phyloP scores from a whole-genome alignment of 1,284 basidiomycete genomes.

The Marasmius tenuissimus region DNA sequence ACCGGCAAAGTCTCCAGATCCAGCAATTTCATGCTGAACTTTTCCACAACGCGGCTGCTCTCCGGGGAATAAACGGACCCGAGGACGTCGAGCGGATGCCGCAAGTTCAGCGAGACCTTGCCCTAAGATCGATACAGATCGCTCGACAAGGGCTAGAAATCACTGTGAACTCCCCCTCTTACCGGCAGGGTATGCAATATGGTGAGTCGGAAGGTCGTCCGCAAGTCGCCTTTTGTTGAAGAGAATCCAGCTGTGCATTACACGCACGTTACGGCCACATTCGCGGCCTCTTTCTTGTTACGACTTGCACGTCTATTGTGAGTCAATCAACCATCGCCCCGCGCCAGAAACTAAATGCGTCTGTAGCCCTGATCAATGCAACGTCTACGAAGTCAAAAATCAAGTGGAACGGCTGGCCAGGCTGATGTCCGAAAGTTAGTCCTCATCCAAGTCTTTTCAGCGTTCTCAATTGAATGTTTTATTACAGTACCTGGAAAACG shows the following conservation, averaged over 20 bases:
- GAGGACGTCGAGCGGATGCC: conserved; percentile 79
- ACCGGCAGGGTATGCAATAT: conserved; percentile 88
- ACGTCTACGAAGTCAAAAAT: conserved; percentile 71
- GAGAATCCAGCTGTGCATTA: conserved; percentile 73
- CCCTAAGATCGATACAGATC: conserved; percentile 69
- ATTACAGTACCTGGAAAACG: conserved; percentile 80
- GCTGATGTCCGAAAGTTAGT: conserved; percentile 74
- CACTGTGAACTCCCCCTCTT: conserved; percentile 75
- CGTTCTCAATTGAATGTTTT: conserved; percentile 12
- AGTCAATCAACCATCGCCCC: conserved; percentile 26
- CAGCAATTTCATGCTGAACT: conserved; percentile 79
- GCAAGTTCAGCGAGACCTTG: conserved; percentile 64
- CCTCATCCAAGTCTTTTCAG: conserved; percentile 12
- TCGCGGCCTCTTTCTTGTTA: conserved; percentile 86
- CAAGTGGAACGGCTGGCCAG: conserved; percentile 79
- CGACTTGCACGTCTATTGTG: conserved; percentile 85
- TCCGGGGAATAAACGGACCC: conserved; percentile 73
- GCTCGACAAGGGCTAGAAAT: conserved; percentile 71
- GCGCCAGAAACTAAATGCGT: conserved; percentile 7
- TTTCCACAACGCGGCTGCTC: conserved; percentile 77
- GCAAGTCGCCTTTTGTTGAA: conserved; percentile 10
- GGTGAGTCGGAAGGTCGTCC: conserved; percentile 41
- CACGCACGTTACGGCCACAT: conserved; percentile 90
- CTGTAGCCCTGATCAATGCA: conserved; percentile 77
- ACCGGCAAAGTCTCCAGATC: conserved; percentile 79